phyloP scores from a whole-genome alignment of 2,329 filamentous ascomycete species.

The Apiospora marii region DNA sequence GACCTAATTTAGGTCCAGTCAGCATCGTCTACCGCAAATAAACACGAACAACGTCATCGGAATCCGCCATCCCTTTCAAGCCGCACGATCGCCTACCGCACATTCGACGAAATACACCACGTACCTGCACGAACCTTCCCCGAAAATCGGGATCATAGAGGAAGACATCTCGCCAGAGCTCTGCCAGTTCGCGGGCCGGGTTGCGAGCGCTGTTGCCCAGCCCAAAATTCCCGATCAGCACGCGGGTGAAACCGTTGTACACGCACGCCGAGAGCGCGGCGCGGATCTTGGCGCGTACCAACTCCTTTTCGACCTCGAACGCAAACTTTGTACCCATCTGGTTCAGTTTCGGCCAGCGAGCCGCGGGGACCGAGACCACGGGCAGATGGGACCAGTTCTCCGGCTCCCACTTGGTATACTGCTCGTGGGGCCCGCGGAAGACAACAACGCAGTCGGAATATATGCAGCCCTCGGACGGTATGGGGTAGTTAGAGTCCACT shows the following conservation, averaged over 20 bases:
- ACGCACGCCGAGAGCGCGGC: conserved; percentile 75
- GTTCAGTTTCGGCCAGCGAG: conserved; percentile 76
- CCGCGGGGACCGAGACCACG: conserved; percentile 77
- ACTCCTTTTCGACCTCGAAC: conserved; percentile 73
- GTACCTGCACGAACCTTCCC: conserved; percentile 63
- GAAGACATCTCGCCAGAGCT: conserved; percentile 71
- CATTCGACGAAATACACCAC: background rate
- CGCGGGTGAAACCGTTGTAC: conserved; percentile 61
- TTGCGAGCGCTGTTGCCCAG: conserved; percentile 70
- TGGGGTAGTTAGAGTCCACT: conserved; percentile 69
- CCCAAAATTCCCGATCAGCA: conserved; percentile 71
- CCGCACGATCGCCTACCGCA: background rate
- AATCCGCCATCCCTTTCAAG: too few species aligned
- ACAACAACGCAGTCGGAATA: conserved; percentile 76
- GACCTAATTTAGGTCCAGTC: conserved; percentile 39
- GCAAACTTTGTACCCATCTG: conserved; percentile 73
- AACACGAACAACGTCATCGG: background rate
- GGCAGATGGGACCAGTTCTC: conserved; percentile 66
- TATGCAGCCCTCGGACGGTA: conserved; percentile 73
- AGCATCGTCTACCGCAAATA: background rate
- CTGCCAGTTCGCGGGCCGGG: conserved; percentile 69
- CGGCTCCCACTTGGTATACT: conserved; percentile 62
- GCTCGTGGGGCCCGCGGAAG: conserved; percentile 74
- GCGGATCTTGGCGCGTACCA: conserved; percentile 77
- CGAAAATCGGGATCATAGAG: conserved; percentile 69